These are phyloP conservation scores for Aspergillus haitiensis DNA, from an alignment of 495 filamentous ascomycete species.

Conservation along the genomic window DNA sequence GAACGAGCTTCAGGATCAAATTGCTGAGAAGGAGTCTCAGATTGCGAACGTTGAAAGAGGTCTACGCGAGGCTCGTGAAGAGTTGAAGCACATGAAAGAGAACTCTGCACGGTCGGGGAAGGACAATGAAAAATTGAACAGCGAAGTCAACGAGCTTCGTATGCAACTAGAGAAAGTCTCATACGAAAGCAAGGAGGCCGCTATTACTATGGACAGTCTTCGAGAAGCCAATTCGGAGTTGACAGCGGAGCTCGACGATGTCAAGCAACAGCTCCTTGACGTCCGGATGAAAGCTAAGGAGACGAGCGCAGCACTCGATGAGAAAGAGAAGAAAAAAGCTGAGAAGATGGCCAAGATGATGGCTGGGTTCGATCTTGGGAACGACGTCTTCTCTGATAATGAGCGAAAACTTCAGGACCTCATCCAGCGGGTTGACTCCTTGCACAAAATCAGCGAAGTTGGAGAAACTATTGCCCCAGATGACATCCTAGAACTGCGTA, in stretches of 20 bases:
- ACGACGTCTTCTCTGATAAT: conserved; percentile 87
- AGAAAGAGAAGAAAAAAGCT: conserved; percentile 97
- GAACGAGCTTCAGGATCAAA: conserved; percentile 94
- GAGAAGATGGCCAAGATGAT: conserved; percentile 99
- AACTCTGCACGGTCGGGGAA: conserved; percentile 75
- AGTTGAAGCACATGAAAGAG: conserved; percentile 77
- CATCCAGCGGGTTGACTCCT: conserved; percentile 74
- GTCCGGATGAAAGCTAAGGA: conserved; percentile 95
- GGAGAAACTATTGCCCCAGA: conserved; percentile 82
- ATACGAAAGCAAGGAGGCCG: conserved; percentile 94
- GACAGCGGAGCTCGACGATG: conserved; percentile 85
- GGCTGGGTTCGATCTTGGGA: conserved; percentile 92
- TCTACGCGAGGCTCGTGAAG: conserved; percentile 77
- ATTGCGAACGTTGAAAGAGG: conserved; percentile 74
- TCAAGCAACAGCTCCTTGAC: conserved; percentile 95
- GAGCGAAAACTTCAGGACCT: conserved; percentile 78
- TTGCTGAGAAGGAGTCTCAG: conserved; percentile 86
- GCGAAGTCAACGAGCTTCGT: conserved; percentile 84
- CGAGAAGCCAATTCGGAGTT: conserved; percentile 95
- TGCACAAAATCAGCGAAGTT: conserved; percentile 71
- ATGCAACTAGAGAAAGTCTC: conserved; percentile 95
- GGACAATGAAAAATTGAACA: conserved; percentile 80
- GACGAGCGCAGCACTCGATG: conserved; percentile 79
- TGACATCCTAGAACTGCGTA: conserved; percentile 71
- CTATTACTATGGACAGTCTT: conserved; percentile 95